Conservation (phyloP, 805 yeast species). For the Isabelozyma rhagii region DNA sequence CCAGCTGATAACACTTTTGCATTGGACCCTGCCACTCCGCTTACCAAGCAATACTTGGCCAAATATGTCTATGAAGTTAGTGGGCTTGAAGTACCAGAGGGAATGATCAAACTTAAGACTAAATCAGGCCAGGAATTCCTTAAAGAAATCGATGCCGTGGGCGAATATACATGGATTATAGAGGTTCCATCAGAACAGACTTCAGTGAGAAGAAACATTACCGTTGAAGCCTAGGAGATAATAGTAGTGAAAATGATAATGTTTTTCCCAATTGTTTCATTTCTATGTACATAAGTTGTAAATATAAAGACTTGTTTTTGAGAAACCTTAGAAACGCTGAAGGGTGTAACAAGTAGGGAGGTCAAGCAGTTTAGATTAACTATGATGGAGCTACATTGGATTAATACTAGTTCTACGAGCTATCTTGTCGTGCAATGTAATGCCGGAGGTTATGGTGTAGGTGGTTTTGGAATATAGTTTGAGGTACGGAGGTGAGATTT, state of each 20-base stretch:
- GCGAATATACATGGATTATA: slow-evolving; percentile 26
- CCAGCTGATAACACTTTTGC: slow-evolving; percentile 21
- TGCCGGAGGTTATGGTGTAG: no score
- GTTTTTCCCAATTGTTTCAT: neutral
- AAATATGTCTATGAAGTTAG: slow-evolving; percentile 22
- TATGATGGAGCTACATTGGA: no score
- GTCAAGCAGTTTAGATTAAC: no score
- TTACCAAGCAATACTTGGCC: slow-evolving; percentile 22
- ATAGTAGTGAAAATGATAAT: neutral
- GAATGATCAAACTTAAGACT: slow-evolving; percentile 14
- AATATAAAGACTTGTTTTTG: no score
- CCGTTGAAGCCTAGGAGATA: neutral
- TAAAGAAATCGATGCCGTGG: slow-evolving; percentile 17
- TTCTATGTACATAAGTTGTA: neutral
- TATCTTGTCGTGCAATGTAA: no score
- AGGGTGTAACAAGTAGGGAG: no score
- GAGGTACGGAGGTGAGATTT: no score
- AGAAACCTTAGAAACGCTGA: no score
- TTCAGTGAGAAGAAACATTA: slow-evolving; percentile 8
- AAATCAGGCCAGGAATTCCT: slow-evolving; percentile 5
- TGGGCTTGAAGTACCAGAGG: slow-evolving; percentile 28
- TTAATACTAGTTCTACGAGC: no score
- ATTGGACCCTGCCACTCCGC: slow-evolving; percentile 11
- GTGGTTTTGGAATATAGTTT: no score
- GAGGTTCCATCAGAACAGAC: slow-evolving; percentile 23